Conservation (phyloP, 1,284 basidiomycete species). For the Mycosarcoma mackinlayi region DNA sequence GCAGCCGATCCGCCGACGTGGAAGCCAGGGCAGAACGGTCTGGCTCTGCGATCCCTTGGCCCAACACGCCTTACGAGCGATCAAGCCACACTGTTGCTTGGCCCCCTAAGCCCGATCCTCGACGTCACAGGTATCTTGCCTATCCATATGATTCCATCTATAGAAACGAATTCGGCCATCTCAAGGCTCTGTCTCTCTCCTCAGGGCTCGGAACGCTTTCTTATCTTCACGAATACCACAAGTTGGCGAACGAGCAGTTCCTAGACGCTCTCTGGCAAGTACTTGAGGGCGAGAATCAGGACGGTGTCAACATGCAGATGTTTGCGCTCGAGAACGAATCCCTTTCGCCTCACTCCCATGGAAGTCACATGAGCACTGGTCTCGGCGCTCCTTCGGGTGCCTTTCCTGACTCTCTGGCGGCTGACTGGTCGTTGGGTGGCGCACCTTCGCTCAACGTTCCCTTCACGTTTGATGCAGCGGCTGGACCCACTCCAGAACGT, state of each 20-base stretch:
- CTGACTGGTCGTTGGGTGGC: slow-evolving; percentile 40
- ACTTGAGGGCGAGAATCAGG: slow-evolving; percentile 46
- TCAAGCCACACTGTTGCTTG: slow-evolving; percentile 43
- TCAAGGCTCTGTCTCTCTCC: slow-evolving; percentile 46
- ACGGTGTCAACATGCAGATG: slow-evolving; percentile 47
- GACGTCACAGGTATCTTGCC: slow-evolving; percentile 45
- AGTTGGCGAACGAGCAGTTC: slow-evolving; percentile 51
- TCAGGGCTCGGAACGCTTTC: slow-evolving; percentile 50
- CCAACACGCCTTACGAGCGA: slow-evolving; percentile 45
- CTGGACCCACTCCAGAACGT: slow-evolving; percentile 25
- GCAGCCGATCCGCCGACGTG: slow-evolving; percentile 11
- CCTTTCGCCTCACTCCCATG: slow-evolving; percentile 38
- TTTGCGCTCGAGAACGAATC: slow-evolving; percentile 50
- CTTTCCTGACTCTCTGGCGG: slow-evolving; percentile 32
- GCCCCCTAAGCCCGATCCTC: slow-evolving; percentile 46
- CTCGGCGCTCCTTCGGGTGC: slow-evolving; percentile 19
- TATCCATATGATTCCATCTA: slow-evolving; percentile 53
- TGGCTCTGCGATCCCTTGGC: slow-evolving; percentile 45
- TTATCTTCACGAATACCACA: slow-evolving; percentile 53
- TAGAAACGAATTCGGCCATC: slow-evolving; percentile 49
- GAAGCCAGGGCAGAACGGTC: slow-evolving; percentile 27
- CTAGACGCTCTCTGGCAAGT: slow-evolving; percentile 53
- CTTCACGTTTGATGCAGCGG: slow-evolving; percentile 45
- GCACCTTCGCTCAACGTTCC: slow-evolving; percentile 47
- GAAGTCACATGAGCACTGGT: slow-evolving; percentile 26